Base-by-base conservation (phyloP, 2,329 filamentous ascomycete species). In the Aspergillus proliferans region DNA sequence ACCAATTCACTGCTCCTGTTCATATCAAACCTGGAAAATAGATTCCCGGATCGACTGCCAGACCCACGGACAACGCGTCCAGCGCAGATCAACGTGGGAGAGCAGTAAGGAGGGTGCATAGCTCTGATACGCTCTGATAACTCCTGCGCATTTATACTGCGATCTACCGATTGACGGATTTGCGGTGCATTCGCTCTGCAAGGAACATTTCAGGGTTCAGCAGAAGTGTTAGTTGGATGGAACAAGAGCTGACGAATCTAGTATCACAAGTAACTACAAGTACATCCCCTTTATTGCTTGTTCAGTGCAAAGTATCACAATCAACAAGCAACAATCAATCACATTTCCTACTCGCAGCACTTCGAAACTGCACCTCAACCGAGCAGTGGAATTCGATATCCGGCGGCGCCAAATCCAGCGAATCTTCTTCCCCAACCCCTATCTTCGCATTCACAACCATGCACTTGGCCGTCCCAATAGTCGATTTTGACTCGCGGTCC, bases 371-470 rank as follows among this genome's bases (percentile, higher is more conserved):
- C 6, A 50, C 50, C 7, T 48, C 21, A 12, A 58, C 47, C n/a
- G 43, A 39, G 15, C 45, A 41, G n/a, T 41, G 51, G 21, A 50
- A 47, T 14, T 49, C 38, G 38, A 53, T 48, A 38, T 50, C 36
- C 34, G 51, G 46, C 15, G 50, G 52, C 5, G 47, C 54, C 34
- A 56, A 42, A n/a, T 54, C 53, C 36, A 56, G 24, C n/a, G 39
- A n/a, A 1, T 47, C 45, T 7, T 45, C 28, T 19, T 14, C 5
- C 2, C 33, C 34, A 28, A 9, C 41, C 41, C 24, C 19, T 6
- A 15, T 6, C 6, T 26, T 21, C 6, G 24, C 22, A 19, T 40
- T 40, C 38, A 40, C 36, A 28, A 26, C n/a, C 30, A 42, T 33
- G 54, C 15, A 57, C 6, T 36, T 33, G n/a, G 44, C 39, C n/a